Evolutionary conservation across 805 yeast genomes (phyloP).

Genomic region (Teunomyces lycoperdinae): DNA sequence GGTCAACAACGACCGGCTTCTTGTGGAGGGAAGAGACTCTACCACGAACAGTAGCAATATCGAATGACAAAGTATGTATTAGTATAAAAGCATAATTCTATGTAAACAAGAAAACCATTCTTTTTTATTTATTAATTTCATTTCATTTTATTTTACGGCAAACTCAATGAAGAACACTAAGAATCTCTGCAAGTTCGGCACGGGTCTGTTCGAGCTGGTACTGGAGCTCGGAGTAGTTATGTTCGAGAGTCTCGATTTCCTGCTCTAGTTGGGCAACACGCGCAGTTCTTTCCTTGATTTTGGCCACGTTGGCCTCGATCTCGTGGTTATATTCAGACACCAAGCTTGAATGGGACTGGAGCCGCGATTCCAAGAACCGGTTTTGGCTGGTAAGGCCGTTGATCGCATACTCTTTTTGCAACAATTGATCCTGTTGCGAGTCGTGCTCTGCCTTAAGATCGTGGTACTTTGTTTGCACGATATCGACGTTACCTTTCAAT

Average conservation of each 20-base stretch:
- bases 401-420: conserved; percentile 13
- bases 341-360: conserved; percentile 5
- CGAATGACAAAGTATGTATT: not conserved
- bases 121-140: too few relatives aligned
- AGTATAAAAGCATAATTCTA: not conserved
- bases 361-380: conserved; percentile 7
- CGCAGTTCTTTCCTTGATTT: conserved; percentile 3
- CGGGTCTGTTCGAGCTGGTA: not conserved
- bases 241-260: conserved; percentile 12
- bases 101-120: too few relatives aligned
- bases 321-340: conserved; percentile 2
- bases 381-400: conserved; percentile 10
- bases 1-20: conserved; percentile 23
- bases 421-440: conserved; percentile 8
- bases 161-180: not conserved
- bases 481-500: conserved; percentile 11
- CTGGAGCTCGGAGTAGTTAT: conserved; percentile 7
- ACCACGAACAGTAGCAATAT: conserved; percentile 5
- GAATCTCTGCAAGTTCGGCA: not conserved
- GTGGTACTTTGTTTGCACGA: conserved; percentile 10
- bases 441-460: conserved; percentile 10
- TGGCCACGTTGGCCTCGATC: conserved; percentile 5
- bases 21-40: conserved; percentile 4
- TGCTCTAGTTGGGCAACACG: conserved; percentile 4
- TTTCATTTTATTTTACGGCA: too few relatives aligned